phyloP scores from a whole-genome alignment of 2,329 filamentous ascomycete species.

The Capronia epimyces region DNA sequence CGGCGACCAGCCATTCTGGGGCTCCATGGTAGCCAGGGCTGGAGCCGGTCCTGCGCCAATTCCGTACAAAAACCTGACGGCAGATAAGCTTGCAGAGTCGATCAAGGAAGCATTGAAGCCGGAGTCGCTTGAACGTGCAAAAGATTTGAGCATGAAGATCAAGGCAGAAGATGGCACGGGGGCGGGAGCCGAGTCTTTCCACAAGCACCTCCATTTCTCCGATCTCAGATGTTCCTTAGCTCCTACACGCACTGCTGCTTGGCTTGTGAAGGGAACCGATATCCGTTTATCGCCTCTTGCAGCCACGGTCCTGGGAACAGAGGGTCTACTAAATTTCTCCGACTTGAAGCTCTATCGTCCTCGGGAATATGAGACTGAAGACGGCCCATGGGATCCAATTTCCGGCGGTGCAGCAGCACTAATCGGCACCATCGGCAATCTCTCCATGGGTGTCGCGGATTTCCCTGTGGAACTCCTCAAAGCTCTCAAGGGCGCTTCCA shows the following conservation, averaged over 20 bases:
- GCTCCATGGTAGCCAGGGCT: conserved; percentile 65
- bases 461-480: conserved; percentile 54
- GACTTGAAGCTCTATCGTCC: conserved; percentile 63
- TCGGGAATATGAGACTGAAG: conserved; percentile 68
- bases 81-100: conserved; percentile 60
- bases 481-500: conserved; percentile 30
- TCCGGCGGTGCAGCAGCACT: conserved; percentile 71
- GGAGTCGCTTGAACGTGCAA: conserved; percentile 53
- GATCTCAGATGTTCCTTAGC: conserved; percentile 64
- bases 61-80: conserved; percentile 62
- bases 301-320: conserved; percentile 61
- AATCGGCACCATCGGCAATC: conserved; percentile 72
- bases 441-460: conserved; percentile 78
- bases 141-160: conserved; percentile 59
- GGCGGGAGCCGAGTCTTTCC: conserved; percentile 62
- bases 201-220: conserved; percentile 62
- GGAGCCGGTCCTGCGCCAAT: conserved; percentile 68
- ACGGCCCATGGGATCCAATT: conserved; percentile 73
- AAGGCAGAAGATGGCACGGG: conserved; percentile 60
- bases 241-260: conserved; percentile 64
- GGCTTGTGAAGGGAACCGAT: conserved; percentile 65
- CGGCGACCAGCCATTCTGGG: conserved; percentile 80
- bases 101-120: conserved; percentile 58
- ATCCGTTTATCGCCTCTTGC: conserved; percentile 66
- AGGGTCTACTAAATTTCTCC: conserved; percentile 60